A percentile compares a stretch with the other conserved stretches of the same genome.
These are phyloP conservation scores for Tilletiopsis washingtonensis DNA, from an alignment of 1,284 basidiomycete genomes.

Conservation along the genomic window DNA sequence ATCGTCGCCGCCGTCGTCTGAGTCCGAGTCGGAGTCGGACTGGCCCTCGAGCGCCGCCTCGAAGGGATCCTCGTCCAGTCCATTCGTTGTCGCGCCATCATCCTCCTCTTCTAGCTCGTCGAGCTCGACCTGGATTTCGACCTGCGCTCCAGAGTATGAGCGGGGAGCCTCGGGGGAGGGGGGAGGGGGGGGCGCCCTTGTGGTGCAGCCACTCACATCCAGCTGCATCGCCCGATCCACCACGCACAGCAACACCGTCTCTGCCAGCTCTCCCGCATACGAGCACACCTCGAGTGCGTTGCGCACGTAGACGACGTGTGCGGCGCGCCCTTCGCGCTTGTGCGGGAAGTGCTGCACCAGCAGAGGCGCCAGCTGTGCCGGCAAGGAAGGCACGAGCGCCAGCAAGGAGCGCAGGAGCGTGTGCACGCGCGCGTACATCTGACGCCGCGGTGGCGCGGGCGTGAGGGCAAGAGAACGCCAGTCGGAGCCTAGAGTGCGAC, in stretches of 20 bases:
- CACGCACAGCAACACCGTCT: constrained; percentile 73
- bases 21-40: constrained; percentile 48
- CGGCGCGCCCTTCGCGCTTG: constrained; percentile 72
- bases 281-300: constrained; percentile 76
- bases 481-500: constrained; percentile 1
- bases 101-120: constrained; percentile 69
- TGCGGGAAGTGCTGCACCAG: constrained; percentile 81
- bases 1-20: constrained; percentile 40
- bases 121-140: constrained; percentile 90
- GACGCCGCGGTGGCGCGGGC: constrained; percentile 57
- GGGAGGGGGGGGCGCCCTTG: neutral
- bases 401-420: constrained; percentile 74
- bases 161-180: neutral
- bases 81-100: constrained; percentile 23
- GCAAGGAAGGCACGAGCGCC: constrained; percentile 60
- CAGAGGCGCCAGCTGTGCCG: constrained; percentile 62
- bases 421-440: constrained; percentile 81
- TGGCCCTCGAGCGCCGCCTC: constrained; percentile 61
- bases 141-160: neutral
- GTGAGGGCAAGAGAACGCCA: constrained; percentile 1
- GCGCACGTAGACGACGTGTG: constrained; percentile 83
- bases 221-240: constrained; percentile 88
- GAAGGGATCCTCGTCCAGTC: constrained; percentile 59
- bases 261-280: constrained; percentile 82
- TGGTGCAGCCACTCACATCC: constrained; percentile 59